Conservation (phyloP, 768 basidiomycete genomes). For the Boletus sp. region DNA sequence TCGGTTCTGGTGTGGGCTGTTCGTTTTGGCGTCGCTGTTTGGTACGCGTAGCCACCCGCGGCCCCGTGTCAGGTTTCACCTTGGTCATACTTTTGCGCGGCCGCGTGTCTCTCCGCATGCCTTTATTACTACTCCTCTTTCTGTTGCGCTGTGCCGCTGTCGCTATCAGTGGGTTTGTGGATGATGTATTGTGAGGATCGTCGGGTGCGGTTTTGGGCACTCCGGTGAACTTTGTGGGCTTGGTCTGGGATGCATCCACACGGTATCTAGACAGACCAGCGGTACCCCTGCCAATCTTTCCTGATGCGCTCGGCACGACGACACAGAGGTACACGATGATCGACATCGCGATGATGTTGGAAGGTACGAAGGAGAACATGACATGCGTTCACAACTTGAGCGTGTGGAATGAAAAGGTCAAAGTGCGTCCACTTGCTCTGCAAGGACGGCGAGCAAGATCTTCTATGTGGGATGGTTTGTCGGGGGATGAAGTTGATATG, state of each 20-base stretch:
- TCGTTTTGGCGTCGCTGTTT: slow-evolving; percentile 20
- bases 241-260: not conserved
- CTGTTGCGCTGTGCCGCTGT: not conserved
- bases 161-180: not conserved
- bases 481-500: not conserved
- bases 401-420: not conserved
- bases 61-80: not conserved
- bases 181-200: slow-evolving; percentile 2
- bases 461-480: not conserved
- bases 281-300: not conserved
- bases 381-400: not conserved
- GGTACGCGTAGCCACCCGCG: slow-evolving; percentile 14
- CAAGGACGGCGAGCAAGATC: slow-evolving; percentile 7
- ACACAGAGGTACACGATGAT: slow-evolving; percentile 12
- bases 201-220: not conserved
- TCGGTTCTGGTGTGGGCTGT: slow-evolving; percentile 40
- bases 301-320: slow-evolving; percentile 3
- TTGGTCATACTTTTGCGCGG: not conserved
- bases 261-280: slow-evolving; percentile 8
- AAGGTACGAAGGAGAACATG: slow-evolving; percentile 10
- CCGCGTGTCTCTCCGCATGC: not conserved
- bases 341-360: slow-evolving; percentile 11
- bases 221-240: not conserved
- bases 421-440: slow-evolving; percentile 9
- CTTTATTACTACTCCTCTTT: not conserved